Base-by-base conservation (phyloP, 352 stramenopile genomes). In the Hyaloperonospora brassicae region DNA sequence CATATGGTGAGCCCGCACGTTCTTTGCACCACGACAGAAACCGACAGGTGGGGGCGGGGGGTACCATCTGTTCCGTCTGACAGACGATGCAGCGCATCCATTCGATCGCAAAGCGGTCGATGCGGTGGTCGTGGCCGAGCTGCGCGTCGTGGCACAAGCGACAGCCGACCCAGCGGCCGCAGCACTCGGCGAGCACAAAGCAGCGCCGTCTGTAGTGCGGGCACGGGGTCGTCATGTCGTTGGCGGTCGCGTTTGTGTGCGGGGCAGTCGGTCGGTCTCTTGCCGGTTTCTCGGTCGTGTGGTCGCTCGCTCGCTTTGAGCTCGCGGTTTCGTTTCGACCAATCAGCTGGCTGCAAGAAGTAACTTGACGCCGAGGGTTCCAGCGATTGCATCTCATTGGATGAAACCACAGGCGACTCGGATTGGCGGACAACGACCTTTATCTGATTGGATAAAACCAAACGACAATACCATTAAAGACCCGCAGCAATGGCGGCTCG, bases 21-120 rank as follows among this genome's bases (percentile, higher is more conserved):
- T 34, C 27, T 8, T 4, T 8, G 27, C 27, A 8, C 4, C 8
- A 8, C 27, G 8, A 34, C 27, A 34, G 4, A 34, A 34, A 34
- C 17, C 17, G 17, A 17, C 17, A 17, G 17, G 17, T 17, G 17
- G 17, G 17, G 17, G 17, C 35, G 21, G 4, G 21, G 54, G 73
- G 40, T 54, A 91, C 81, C 12, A 72, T 65, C 51, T 92, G 81
- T 43, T 76, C 69, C 7, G 65, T 74, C 36, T 72, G 57, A 47
- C 81, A 92, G 22, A 65, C 50, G 45, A 76, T 57, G 61, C 81
- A 92, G 55, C 79, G 69, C 76, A 92, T 89, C 21, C 61, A 40
- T 22, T 62, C 71, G 34, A 92, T 86, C 35, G 76, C 78, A 52
- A 87, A 81, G 52, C 81, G 81, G 64, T 92, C 79, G 59, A 92